These are phyloP conservation scores for Metarhizium robertsii DNA, from an alignment of 2,329 filamentous ascomycete genomes.

Conservation along the genomic window DNA sequence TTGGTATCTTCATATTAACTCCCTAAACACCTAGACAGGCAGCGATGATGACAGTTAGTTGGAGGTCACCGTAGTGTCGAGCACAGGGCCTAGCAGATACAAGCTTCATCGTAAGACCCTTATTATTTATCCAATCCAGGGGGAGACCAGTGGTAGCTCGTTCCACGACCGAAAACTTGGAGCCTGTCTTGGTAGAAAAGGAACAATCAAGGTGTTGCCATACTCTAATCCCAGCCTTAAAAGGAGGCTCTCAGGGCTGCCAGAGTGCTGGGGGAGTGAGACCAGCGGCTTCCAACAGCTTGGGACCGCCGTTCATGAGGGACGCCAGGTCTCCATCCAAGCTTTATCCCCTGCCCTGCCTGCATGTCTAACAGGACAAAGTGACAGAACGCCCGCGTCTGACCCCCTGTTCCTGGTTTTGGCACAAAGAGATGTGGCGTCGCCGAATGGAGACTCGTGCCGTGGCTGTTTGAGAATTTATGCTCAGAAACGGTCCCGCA, in stretches of 20 bases:
- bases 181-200: background rate
- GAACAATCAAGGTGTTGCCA: background rate
- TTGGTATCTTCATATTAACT: no score
- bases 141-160: background rate
- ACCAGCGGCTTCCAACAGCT: background rate
- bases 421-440: constrained; percentile 9
- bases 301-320: background rate
- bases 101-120: background rate
- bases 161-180: background rate
- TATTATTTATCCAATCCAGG: background rate
- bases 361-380: background rate
- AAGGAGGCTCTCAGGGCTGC: background rate
- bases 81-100: background rate
- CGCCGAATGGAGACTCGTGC: constrained; percentile 7
- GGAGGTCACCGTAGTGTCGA: no score
- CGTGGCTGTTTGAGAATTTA: background rate
- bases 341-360: no score
- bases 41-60: no score
- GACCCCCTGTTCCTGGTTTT: constrained; percentile 1
- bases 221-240: background rate
- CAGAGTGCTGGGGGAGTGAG: background rate
- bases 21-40: no score
- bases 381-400: background rate
- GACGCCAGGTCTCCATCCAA: background rate
- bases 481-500: background rate